Percentiles rank a stretch among this genome's conserved stretches.
Conservation (phyloP, 768 basidiomycete species). For the Naganishia onofrii region DNA sequence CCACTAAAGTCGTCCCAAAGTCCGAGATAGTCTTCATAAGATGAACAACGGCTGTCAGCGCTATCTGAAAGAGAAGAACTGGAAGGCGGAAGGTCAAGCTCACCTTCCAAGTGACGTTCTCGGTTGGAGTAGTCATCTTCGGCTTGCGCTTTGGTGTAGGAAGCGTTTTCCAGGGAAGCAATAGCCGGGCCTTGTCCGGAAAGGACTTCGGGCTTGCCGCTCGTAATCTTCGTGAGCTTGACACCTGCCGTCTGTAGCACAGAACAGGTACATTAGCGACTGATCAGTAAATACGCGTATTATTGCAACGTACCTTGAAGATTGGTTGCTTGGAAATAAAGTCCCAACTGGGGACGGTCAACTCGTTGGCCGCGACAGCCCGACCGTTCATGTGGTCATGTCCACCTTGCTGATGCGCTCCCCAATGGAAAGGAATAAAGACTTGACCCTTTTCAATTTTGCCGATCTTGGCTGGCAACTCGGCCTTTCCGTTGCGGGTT, state of each 20-base stretch:
- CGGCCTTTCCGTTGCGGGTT: conserved; percentile 30
- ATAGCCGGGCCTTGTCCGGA: conserved; percentile 21
- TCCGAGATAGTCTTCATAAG: conserved; percentile 21
- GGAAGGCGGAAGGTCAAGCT: background rate
- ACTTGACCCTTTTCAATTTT: conserved; percentile 36
- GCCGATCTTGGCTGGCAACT: conserved; percentile 36
- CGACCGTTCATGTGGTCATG: conserved; percentile 29
- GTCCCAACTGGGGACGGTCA: conserved; percentile 35
- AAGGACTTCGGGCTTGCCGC: conserved; percentile 24
- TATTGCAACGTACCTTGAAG: background rate
- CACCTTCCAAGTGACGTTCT: conserved; percentile 25
- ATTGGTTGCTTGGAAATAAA: conserved; percentile 25
- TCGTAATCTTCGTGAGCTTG: conserved; percentile 30
- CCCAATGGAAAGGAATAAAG: conserved; percentile 40
- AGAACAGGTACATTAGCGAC: background rate
- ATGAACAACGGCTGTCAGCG: background rate
- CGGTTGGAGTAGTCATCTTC: conserved; percentile 14
- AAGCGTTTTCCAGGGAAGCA: conserved; percentile 26
- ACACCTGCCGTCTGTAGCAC: conserved; percentile 31
- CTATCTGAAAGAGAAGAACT: background rate
- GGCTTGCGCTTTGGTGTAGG: conserved; percentile 23
- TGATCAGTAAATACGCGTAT: background rate
- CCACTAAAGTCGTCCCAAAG: conserved; percentile 23
- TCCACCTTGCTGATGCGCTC: conserved; percentile 32
- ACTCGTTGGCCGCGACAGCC: conserved; percentile 37